These are phyloP conservation scores for Astrocystis sublimbata DNA, from an alignment of 495 filamentous ascomycete species.

Conservation along the genomic window DNA sequence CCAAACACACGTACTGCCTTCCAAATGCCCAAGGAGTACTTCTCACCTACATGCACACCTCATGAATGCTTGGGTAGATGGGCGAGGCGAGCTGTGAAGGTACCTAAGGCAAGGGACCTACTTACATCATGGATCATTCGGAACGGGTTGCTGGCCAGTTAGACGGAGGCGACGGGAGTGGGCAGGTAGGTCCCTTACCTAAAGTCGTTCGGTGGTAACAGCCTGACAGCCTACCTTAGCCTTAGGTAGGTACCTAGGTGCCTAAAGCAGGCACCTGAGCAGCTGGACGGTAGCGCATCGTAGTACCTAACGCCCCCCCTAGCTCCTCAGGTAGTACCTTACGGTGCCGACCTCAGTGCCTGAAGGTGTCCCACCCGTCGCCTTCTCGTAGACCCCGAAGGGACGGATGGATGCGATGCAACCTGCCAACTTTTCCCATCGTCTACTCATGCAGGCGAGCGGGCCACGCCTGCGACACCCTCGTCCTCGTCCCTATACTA, in stretches of 20 bases:
- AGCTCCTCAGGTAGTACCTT: not conserved
- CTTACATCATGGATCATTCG: too few relatives aligned
- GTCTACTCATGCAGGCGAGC: conserved; percentile 31
- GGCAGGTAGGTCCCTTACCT: not conserved
- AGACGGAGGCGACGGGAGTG: too few relatives aligned
- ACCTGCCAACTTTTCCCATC: conserved; percentile 23
- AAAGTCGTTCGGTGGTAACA: not conserved
- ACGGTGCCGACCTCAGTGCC: not conserved
- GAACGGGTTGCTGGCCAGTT: too few relatives aligned
- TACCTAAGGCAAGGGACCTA: too few relatives aligned
- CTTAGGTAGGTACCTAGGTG: not conserved
- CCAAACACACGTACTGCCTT: conserved; percentile 5
- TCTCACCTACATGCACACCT: too few relatives aligned
- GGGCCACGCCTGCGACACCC: conserved; percentile 23
- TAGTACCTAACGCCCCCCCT: not conserved
- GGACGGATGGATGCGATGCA: conserved; percentile 10
- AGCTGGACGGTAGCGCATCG: too few relatives aligned
- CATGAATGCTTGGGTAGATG: too few relatives aligned
- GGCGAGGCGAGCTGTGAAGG: too few relatives aligned
- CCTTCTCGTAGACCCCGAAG: conserved; percentile 12
- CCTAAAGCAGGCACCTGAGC: too few relatives aligned
- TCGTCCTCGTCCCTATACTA: conserved; percentile 3
- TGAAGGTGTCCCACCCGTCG: conserved; percentile 2
- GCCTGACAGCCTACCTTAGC: not conserved
- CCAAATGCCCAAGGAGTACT: too few relatives aligned